Evolutionary conservation across 1,139 yeast genomes (phyloP).

Genomic region (Meyerozyma carpophila): DNA sequence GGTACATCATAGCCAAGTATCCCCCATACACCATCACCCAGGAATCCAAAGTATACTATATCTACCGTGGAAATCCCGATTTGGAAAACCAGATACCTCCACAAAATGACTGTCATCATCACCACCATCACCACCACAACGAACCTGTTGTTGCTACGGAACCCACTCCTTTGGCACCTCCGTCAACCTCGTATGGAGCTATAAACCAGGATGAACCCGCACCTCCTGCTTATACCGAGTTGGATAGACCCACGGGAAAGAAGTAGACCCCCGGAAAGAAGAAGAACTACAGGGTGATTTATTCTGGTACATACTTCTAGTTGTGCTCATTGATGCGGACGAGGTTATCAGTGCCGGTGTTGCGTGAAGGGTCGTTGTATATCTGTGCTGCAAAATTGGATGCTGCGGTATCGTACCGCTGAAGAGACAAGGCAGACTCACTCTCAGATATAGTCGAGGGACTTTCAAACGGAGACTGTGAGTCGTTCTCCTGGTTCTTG

Average conservation of each 20-base stretch:
- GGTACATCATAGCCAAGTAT: slow-evolving; percentile 55
- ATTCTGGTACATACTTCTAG: too few relatives aligned
- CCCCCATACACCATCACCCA: slow-evolving; percentile 17
- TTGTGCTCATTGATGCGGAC: too few relatives aligned
- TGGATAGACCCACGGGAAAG: background rate
- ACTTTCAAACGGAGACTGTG: too few relatives aligned
- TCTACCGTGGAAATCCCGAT: slow-evolving; percentile 6
- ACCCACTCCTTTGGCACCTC: background rate
- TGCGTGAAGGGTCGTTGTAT: too few relatives aligned
- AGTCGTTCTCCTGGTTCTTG: too few relatives aligned
- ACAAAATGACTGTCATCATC: background rate
- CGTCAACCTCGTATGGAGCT: slow-evolving; percentile 8
- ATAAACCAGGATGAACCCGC: slow-evolving; percentile 5
- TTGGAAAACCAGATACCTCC: slow-evolving; percentile 7
- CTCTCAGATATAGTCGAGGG: too few relatives aligned
- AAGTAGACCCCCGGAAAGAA: background rate
- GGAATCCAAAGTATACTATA: slow-evolving; percentile 9
- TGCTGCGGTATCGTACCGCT: too few relatives aligned
- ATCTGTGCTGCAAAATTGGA: too few relatives aligned
- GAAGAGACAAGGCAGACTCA: too few relatives aligned
- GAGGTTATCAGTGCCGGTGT: too few relatives aligned
- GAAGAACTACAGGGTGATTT: background rate
- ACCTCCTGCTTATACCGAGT: slow-evolving; percentile 11
- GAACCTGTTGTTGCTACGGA: background rate
- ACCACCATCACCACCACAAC: slow-evolving; percentile 2